Evolutionary conservation across 257 asterid species (phyloP), one percentile per base, ranked within the genome.

Genomic region (Petrea volubilis): DNA sequence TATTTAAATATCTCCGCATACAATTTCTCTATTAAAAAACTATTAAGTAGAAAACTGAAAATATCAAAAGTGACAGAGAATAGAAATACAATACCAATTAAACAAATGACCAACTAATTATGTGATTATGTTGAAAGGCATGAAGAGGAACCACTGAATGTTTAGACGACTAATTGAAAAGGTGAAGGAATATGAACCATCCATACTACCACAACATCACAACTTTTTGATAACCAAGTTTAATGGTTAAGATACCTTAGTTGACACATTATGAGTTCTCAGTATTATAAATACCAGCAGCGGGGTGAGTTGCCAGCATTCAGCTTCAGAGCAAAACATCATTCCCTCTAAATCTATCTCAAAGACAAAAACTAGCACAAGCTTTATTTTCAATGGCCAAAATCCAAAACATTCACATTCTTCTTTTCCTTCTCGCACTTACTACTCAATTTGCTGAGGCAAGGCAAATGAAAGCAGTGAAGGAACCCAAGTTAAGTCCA

Each of bases 381-480:
- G 40, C 12, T 43, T n/a, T 46, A 34, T 47, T 36, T 23, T 15
- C 65, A 44, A 74, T 87, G 95, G 95, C 88, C 17, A 34, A 15
- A 68, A 67, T 27, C 31, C 46, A 70, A 27, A 28, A 31, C 49
- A 65, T 71, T 3, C 68, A 31, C 74, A 0, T 76, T 2, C 74
- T 72, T 66, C 60, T 76, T 74, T 68, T 87, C 70, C 56, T 82
- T 68, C 69, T 90, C 63, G 79, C 76, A 31, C 20, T 75, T 13
- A 61, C 69, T 34, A 33, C 67, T 64, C 87, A 44, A 60, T 24
- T 59, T 38, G 20, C 83, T 2, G 84, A 83, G 60, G 88, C 85
- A 71, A 86, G 95, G 78, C 83, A 78, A 50, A 66, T 77, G 34
- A 82, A 79, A 61, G 71, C 33, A 29, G 7, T 55, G 67, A 70